phyloP scores from a whole-genome alignment of 352 stramenopile species.

The Phytophthora sp. region DNA sequence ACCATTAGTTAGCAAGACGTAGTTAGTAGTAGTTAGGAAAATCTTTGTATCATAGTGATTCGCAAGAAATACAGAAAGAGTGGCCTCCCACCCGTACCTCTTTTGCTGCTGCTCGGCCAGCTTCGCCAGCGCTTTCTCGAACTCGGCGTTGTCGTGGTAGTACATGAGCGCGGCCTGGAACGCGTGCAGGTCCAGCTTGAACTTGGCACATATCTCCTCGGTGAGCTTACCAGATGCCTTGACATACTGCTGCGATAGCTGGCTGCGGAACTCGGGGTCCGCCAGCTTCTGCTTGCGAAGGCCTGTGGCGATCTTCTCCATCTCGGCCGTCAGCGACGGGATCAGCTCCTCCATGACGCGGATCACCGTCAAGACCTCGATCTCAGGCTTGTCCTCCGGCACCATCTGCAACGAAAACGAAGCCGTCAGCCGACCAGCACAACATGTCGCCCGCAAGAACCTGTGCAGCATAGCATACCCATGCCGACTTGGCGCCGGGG shows the following conservation, averaged over 20 bases:
- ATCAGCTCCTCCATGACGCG: constrained; percentile 79
- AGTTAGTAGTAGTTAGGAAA: constrained; percentile 18
- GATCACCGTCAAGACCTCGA: constrained; percentile 62
- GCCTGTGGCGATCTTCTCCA: constrained; percentile 61
- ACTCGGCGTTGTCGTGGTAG: constrained; percentile 75
- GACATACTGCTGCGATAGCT: constrained; percentile 73
- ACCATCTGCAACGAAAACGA: constrained; percentile 36
- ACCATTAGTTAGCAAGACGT: constrained; percentile 15
- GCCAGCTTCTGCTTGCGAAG: constrained; percentile 45
- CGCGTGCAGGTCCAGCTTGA: constrained; percentile 62
- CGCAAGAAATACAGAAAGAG: constrained; percentile 26
- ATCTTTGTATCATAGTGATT: constrained; percentile 22
- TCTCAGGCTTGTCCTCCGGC: constrained; percentile 66
- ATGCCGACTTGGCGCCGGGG: constrained; percentile 45
- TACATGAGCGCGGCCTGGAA: constrained; percentile 82
- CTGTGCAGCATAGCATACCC: constrained; percentile 28
- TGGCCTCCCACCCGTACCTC: constrained; percentile 40
- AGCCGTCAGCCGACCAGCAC: not conserved
- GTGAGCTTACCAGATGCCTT: constrained; percentile 68
- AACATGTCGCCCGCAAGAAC: not conserved
- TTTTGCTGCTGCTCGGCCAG: constrained; percentile 73
- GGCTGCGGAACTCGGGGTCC: constrained; percentile 48
- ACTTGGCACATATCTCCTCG: constrained; percentile 52
- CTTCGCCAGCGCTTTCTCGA: constrained; percentile 67
- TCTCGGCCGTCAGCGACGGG: constrained; percentile 69